These are phyloP conservation scores for Amanita polypyramis DNA, from an alignment of 768 basidiomycete species.

Conservation along the genomic window DNA sequence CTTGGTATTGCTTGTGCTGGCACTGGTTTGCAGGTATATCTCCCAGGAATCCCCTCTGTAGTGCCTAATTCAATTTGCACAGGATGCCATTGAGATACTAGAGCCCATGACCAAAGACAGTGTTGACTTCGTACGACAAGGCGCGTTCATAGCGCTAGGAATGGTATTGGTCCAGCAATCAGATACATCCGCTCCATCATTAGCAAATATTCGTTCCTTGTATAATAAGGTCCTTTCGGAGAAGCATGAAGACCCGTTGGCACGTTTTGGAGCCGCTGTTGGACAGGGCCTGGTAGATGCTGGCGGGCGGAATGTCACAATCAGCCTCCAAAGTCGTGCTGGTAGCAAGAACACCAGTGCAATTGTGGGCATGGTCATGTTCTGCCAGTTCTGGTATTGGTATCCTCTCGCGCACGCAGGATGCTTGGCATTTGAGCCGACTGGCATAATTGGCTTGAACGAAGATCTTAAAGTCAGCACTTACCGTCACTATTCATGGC, in stretches of 20 bases:
- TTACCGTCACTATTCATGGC: constrained; percentile 5
- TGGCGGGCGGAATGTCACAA: constrained; percentile 92
- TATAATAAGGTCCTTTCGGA: constrained; percentile 87
- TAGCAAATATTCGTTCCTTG: constrained; percentile 70
- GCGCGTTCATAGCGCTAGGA: constrained; percentile 89
- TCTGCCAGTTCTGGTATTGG: constrained; percentile 99
- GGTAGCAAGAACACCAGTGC: constrained; percentile 90
- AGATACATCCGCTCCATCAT: constrained; percentile 77
- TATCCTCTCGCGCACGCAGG: constrained; percentile 94
- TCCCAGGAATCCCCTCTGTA: neutral
- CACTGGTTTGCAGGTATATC: constrained; percentile 78
- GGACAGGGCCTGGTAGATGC: constrained; percentile 98
- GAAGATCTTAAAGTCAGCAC: constrained; percentile 63
- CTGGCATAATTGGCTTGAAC: constrained; percentile 88
- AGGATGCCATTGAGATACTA: constrained; percentile 94
- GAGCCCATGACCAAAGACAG: constrained; percentile 98
- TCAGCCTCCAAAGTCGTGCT: constrained; percentile 86
- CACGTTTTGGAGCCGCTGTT: constrained; percentile 91
- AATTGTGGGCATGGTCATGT: constrained; percentile 95
- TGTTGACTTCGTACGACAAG: constrained; percentile 97
- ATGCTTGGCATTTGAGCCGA: constrained; percentile 89
- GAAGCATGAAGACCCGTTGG: constrained; percentile 99
- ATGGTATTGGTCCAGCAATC: constrained; percentile 98
- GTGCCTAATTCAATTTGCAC: constrained; percentile 8
- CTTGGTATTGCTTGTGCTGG: constrained; percentile 97